Evolutionary conservation across 805 yeast species (phyloP).

Genomic region (Cephaloascus albidus): DNA sequence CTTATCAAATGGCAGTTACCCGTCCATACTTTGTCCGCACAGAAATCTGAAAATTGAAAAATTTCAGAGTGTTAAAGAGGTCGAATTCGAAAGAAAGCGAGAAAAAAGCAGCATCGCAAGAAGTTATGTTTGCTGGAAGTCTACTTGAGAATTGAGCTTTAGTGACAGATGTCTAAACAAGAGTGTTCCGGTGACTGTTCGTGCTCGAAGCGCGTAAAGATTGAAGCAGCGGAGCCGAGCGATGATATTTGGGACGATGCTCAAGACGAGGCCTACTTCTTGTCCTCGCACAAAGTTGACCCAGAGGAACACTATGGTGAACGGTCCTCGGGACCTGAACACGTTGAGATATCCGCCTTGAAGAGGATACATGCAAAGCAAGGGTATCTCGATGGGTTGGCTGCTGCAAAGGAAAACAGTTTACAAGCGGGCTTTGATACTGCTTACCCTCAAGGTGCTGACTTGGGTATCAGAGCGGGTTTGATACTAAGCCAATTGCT

Average conservation of each 20-base stretch:
- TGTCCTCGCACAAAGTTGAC: not conserved
- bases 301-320: not conserved
- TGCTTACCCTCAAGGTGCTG: slow-evolving; percentile 72
- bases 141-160: no score
- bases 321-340: slow-evolving; percentile 4
- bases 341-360: slow-evolving; percentile 22
- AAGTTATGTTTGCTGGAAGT: no score
- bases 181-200: no score
- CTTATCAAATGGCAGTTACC: no score
- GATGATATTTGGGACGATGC: slow-evolving; percentile 27
- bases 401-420: slow-evolving; percentile 55
- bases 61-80: no score
- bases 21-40: no score
- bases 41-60: no score
- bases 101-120: no score
- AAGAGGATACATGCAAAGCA: slow-evolving; percentile 61
- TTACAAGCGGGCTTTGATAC: slow-evolving; percentile 76
- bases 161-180: no score
- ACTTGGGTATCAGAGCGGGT: slow-evolving; percentile 60
- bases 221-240: no score
- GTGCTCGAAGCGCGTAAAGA: no score
- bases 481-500: slow-evolving; percentile 41
- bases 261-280: slow-evolving; percentile 9
- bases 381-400: slow-evolving; percentile 79
- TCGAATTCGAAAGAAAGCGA: no score